These are phyloP conservation scores for Cucurbita moschata DNA, from an alignment of 306 rosid genomes.

Conservation along the genomic window DNA sequence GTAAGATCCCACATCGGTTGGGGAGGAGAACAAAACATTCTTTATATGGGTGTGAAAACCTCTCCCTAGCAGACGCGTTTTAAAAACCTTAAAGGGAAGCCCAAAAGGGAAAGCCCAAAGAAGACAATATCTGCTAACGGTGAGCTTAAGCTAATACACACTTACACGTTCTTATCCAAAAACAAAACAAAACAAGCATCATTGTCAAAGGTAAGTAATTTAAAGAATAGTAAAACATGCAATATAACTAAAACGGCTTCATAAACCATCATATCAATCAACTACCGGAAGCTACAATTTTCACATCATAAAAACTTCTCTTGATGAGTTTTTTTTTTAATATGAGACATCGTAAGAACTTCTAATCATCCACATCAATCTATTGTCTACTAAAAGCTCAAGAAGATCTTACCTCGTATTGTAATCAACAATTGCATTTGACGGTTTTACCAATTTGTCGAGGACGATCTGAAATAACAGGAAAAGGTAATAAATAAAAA, in stretches of 20 bases:
- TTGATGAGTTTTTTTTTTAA: neutral
- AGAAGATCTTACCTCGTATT: constrained; percentile 58
- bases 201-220: neutral
- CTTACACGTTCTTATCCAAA: neutral
- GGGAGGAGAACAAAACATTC: no score
- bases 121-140: no score
- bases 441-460: constrained; percentile 86
- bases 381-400: neutral
- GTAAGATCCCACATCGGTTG: no score
- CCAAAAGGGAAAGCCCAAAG: no score
- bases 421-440: constrained; percentile 62
- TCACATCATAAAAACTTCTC: neutral
- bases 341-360: neutral
- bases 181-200: neutral
- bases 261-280: neutral
- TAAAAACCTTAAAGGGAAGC: no score
- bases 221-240: neutral
- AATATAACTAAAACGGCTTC: neutral
- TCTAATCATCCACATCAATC: neutral
- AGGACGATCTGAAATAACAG: constrained; percentile 53
- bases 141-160: no score
- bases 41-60: no score
- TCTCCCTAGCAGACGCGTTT: no score
- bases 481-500: neutral
- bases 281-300: neutral